Evolutionary conservation across 352 stramenopile species (phyloP).

Genomic region (Thalassiosira mediterranea): DNA sequence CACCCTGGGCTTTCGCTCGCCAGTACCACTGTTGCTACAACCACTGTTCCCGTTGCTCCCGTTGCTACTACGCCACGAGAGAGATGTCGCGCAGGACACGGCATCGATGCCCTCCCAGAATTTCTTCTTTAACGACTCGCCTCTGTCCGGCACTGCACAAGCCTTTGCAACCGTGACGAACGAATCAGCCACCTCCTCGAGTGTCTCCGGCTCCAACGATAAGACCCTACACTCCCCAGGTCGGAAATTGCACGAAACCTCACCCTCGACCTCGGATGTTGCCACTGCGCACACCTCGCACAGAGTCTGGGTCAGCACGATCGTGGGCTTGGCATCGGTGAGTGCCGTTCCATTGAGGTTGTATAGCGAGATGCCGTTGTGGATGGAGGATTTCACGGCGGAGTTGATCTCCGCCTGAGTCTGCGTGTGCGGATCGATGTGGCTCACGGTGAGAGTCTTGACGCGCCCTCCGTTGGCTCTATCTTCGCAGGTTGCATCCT

Average conservation of each 20-base stretch:
- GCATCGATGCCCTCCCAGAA: conserved; percentile 45
- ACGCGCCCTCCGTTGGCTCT: background rate
- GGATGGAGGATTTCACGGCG: conserved; percentile 46
- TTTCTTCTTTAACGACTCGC: conserved; percentile 27
- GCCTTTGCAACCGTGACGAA: conserved; percentile 55
- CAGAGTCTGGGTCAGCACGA: conserved; percentile 79
- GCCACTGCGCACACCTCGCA: conserved; percentile 80
- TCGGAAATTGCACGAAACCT: conserved; percentile 20
- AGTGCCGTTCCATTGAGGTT: conserved; percentile 61
- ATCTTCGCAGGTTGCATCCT: background rate
- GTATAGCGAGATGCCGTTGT: conserved; percentile 69
- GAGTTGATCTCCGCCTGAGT: conserved; percentile 76
- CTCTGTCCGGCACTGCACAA: conserved; percentile 58
- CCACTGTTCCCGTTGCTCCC: no score
- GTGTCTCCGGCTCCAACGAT: conserved; percentile 47
- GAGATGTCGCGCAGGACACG: conserved; percentile 10
- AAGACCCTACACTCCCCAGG: conserved; percentile 41
- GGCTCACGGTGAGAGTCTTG: conserved; percentile 36
- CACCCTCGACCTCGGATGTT: conserved; percentile 33
- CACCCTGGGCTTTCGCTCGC: conserved; percentile 29
- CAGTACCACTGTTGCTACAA: no score
- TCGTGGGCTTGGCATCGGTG: conserved; percentile 33
- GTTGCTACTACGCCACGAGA: conserved; percentile 11
- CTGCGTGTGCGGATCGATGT: conserved; percentile 35
- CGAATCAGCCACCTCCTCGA: conserved; percentile 50